Evolutionary conservation across 2,329 filamentous ascomycete species (phyloP).

Genomic region (Mycosphaerelloides madeirae): DNA sequence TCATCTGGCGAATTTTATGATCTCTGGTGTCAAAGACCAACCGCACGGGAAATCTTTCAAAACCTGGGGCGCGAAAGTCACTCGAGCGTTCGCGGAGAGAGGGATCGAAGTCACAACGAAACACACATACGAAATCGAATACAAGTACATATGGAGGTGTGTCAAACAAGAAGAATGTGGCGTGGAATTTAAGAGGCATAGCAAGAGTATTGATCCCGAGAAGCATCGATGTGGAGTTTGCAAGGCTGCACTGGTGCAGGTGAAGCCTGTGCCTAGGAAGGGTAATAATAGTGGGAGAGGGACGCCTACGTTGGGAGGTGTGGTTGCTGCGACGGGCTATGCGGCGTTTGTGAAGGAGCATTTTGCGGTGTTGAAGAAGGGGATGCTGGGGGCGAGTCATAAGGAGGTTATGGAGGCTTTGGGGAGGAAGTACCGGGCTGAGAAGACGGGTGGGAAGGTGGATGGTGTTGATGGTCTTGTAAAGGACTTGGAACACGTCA

Average conservation of each 20-base stretch:
- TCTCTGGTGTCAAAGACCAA: slow-evolving; percentile 67
- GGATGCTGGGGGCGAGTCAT: slow-evolving; percentile 53
- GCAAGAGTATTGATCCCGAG: slow-evolving; percentile 71
- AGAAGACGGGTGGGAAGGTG: slow-evolving; percentile 33
- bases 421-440: slow-evolving; percentile 56
- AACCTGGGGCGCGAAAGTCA: slow-evolving; percentile 59
- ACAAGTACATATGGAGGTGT: slow-evolving; percentile 87
- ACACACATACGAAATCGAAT: slow-evolving; percentile 84
- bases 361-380: slow-evolving; percentile 56
- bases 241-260: slow-evolving; percentile 64
- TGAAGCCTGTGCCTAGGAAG: slow-evolving; percentile 66
- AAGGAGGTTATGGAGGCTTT: slow-evolving; percentile 67
- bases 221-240: slow-evolving; percentile 75
- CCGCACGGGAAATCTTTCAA: slow-evolving; percentile 86
- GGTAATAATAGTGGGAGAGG: slow-evolving; percentile 18
- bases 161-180: slow-evolving; percentile 50
- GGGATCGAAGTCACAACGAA: slow-evolving; percentile 80
- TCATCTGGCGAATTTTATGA: slow-evolving; percentile 87
- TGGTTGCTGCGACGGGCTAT: slow-evolving; percentile 42
- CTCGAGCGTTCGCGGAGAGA: slow-evolving; percentile 54
- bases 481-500: slow-evolving; percentile 14
- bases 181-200: slow-evolving; percentile 74
- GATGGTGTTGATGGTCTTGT: slow-evolving; percentile 7
- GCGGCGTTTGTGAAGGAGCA: slow-evolving; percentile 62
- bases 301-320: not conserved